Percentiles rank a stretch among this genome's conserved stretches.
phyloP scores from a whole-genome alignment of 331 rosid genomes.

The Pyracantha coccinea region DNA sequence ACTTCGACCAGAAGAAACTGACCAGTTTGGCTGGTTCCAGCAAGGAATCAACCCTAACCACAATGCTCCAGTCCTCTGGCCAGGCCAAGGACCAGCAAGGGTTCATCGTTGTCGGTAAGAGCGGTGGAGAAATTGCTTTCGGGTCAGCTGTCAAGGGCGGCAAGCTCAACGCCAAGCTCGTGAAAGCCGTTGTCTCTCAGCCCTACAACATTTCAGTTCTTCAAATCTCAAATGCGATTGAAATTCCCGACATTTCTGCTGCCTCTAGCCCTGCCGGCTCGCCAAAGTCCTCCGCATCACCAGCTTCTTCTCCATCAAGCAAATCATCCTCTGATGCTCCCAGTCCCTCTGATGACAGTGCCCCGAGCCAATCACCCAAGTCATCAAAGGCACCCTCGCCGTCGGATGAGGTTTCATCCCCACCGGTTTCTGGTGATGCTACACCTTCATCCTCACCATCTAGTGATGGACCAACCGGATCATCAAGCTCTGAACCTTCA shows the following conservation, averaged over 20 bases:
- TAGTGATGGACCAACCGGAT: neutral
- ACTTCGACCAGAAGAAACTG: conserved; percentile 35
- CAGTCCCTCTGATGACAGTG: neutral
- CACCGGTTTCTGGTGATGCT: neutral
- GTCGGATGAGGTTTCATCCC: neutral
- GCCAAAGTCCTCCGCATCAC: neutral
- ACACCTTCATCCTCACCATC: neutral
- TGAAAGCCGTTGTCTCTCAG: conserved; percentile 15
- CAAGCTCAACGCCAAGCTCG: conserved; percentile 8
- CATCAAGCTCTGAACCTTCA: conserved; percentile 7
- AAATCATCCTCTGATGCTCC: neutral
- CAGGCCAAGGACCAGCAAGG: conserved; percentile 38
- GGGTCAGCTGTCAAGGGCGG: conserved; percentile 33
- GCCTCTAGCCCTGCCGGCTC: neutral
- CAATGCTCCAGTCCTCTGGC: conserved; percentile 39
- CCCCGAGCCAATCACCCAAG: neutral
- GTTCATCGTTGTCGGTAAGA: conserved; percentile 18
- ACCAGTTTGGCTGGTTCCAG: neutral
- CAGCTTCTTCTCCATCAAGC: neutral
- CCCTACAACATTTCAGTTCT: conserved; percentile 35
- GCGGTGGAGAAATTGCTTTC: conserved; percentile 49
- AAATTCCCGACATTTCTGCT: conserved; percentile 27
- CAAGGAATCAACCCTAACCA: conserved; percentile 16
- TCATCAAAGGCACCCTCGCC: neutral
- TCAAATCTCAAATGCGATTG: conserved; percentile 25